Evolutionary conservation across 176 grass and related monocot genomes (phyloP).

Genomic region (Raddia guianensis): DNA sequence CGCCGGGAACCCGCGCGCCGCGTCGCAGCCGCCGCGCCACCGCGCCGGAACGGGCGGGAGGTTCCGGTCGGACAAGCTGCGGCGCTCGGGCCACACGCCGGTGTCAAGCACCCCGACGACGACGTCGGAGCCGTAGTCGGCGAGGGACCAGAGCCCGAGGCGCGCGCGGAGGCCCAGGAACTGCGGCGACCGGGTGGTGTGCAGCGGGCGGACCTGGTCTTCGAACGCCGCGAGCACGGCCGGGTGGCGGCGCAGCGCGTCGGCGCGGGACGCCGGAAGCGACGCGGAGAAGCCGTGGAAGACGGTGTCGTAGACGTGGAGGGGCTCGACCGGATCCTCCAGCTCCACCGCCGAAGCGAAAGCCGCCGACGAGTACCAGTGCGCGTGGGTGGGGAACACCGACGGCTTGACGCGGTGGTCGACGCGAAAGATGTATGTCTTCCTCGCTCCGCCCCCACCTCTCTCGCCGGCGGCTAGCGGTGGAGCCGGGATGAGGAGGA

Average conservation of each 20-base stretch:
- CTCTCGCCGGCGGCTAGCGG: not conserved
- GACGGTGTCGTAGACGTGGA: slow-evolving; percentile 86
- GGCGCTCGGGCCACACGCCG: slow-evolving; percentile 85
- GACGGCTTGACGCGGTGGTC: slow-evolving; percentile 68
- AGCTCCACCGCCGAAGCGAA: slow-evolving; percentile 23
- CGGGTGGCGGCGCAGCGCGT: slow-evolving; percentile 59
- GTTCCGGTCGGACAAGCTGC: slow-evolving; percentile 84
- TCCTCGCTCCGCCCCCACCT: slow-evolving; percentile 9
- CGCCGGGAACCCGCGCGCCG: slow-evolving; percentile 50
- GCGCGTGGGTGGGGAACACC: slow-evolving; percentile 64
- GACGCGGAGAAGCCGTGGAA: slow-evolving; percentile 92
- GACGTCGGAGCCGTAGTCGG: slow-evolving; percentile 93
- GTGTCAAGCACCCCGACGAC: slow-evolving; percentile 88
- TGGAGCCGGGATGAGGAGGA: slow-evolving; percentile 29
- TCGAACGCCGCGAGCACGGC: slow-evolving; percentile 82
- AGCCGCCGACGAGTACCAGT: slow-evolving; percentile 81
- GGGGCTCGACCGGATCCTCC: slow-evolving; percentile 44
- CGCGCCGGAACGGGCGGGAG: slow-evolving; percentile 67
- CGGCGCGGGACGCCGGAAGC: slow-evolving; percentile 49
- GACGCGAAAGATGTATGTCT: slow-evolving; percentile 89
- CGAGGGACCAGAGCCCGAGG: slow-evolving; percentile 82
- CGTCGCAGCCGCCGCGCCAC: slow-evolving; percentile 89
- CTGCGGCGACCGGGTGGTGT: slow-evolving; percentile 94
- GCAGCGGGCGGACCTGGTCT: slow-evolving; percentile 64
- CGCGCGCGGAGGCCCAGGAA: slow-evolving; percentile 90